Evolutionary conservation across 1,139 yeast species (phyloP), one percentile per base, ranked within the genome.

Genomic region (Lodderomyces orthopsilosis): DNA sequence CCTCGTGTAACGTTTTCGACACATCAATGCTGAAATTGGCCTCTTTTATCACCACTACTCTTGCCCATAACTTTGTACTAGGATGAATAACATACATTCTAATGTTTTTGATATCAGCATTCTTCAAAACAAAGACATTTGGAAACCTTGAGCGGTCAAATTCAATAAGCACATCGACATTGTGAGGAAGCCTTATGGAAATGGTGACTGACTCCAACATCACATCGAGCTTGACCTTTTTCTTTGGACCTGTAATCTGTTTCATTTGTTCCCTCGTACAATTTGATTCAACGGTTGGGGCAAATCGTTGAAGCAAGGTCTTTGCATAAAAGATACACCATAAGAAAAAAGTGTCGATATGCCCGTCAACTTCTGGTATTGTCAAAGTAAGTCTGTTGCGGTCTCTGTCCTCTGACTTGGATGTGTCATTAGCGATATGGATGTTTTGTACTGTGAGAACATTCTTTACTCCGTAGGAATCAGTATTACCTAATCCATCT

Each of bases 41-140:
- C 55, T 78, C 77, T 54, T 49, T 74, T 47, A 62, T 65, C 2
- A 66, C 57, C 26, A 74, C 53, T 33, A 72, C 55, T 37, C 77
- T 56, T 0, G 75, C 53, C 79, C 79, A 74, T 14, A 70, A 57
- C 23, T 68, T 66, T 4, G 81, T 74, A 2, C 71, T 66, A 0
- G 87, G 86, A 43, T 80, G 83, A 12, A 69, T 63, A 8, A 80
- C 79, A 53, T 76, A 81, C 39, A 80, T 57, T 35, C 85, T 61
- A 23, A 69, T 56, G 41, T 66, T 69, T 37, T 63, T 63, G 17
- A 76, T 61, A 14, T 58, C 56, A 6, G 69, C 51, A 4, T 58
- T 46, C 32, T 61, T 70, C 26, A 65, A 53, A 3, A 54, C 60
- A 22, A 66, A 55, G 2, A 62, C 58, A 41, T 68, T 64, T 17